Percentiles rank a stretch among this genome's conserved stretches.
These are phyloP conservation scores for Ambrosia trifida DNA, from an alignment of 129 eudicot species.

Conservation along the genomic window DNA sequence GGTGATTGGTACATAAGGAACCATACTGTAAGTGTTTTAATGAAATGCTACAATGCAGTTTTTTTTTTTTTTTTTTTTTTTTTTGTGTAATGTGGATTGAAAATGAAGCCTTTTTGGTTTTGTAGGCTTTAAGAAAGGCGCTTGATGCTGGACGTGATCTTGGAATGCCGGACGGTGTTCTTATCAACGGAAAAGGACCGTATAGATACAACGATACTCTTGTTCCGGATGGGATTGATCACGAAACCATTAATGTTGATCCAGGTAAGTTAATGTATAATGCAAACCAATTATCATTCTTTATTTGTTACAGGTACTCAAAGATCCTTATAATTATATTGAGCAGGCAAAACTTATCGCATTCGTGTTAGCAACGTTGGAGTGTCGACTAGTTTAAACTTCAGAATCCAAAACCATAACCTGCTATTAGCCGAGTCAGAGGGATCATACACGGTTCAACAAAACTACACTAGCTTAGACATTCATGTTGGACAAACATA, in stretches of 20 bases:
- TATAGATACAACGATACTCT: constrained; percentile 77
- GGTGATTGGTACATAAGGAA: constrained; percentile 64
- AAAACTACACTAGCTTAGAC: constrained; percentile 71
- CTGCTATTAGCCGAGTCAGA: constrained; percentile 78
- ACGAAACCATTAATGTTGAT: constrained; percentile 64
- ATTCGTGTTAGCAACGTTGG: constrained; percentile 88
- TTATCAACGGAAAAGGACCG: constrained; percentile 90
- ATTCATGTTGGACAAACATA: constrained; percentile 52
- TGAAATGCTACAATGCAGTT: constrained; percentile 7
- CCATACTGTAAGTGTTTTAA: constrained; percentile 50
- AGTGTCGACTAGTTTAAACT: constrained; percentile 79
- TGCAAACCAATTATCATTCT: neutral
- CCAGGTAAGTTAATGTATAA: constrained; percentile 51
- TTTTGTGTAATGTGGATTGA: neutral
- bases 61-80: neutral
- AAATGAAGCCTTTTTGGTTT: neutral
- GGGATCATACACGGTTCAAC: constrained; percentile 89
- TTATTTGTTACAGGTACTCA: neutral
- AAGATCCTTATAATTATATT: constrained; percentile 5
- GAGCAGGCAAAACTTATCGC: constrained; percentile 78
- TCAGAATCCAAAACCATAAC: constrained; percentile 81
- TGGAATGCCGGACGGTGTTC: constrained; percentile 93
- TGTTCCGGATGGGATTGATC: constrained; percentile 77
- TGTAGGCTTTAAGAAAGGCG: constrained; percentile 69
- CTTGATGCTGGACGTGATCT: constrained; percentile 77